Percentiles rank a stretch among this genome's conserved stretches.
phyloP scores from a whole-genome alignment of 495 filamentous ascomycete species.

The Penicillium goetzii region DNA sequence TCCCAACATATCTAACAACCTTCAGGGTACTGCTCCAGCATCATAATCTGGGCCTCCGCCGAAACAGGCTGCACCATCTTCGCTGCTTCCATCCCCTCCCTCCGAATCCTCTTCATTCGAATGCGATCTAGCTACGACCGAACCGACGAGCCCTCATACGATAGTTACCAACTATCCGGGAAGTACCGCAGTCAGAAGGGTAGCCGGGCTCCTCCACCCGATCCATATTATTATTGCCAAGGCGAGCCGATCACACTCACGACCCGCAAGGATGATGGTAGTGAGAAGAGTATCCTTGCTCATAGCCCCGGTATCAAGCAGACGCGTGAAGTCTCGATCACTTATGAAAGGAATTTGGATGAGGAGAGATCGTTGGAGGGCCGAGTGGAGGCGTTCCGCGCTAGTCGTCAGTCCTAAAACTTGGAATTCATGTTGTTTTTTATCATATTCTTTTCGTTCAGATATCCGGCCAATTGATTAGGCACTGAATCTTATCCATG shows the following conservation, averaged over 20 bases:
- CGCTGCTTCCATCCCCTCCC: constrained; percentile 30
- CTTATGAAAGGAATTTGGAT: constrained; percentile 7
- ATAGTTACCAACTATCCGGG: constrained; percentile 1
- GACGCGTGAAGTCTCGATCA: constrained; percentile 3
- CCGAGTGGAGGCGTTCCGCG: neutral
- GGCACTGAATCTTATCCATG: neutral
- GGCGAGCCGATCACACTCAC: neutral
- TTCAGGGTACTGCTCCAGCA: constrained; percentile 20
- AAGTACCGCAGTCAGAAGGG: neutral
- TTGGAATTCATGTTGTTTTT: neutral
- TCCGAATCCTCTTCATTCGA: constrained; percentile 24
- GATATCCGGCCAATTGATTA: neutral
- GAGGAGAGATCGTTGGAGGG: neutral
- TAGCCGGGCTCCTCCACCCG: neutral
- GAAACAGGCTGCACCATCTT: constrained; percentile 34
- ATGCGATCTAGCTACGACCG: constrained; percentile 25
- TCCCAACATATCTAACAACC: neutral
- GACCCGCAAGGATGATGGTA: constrained; percentile 2
- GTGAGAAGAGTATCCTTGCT: neutral
- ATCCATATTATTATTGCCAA: constrained; percentile 2
- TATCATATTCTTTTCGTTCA: neutral
- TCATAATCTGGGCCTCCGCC: constrained; percentile 30
- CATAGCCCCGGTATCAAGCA: neutral
- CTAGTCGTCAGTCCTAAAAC: neutral
- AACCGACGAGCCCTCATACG: neutral